Conservation (phyloP, 2,329 filamentous ascomycete species). For the Sporothrix schenckii region DNA sequence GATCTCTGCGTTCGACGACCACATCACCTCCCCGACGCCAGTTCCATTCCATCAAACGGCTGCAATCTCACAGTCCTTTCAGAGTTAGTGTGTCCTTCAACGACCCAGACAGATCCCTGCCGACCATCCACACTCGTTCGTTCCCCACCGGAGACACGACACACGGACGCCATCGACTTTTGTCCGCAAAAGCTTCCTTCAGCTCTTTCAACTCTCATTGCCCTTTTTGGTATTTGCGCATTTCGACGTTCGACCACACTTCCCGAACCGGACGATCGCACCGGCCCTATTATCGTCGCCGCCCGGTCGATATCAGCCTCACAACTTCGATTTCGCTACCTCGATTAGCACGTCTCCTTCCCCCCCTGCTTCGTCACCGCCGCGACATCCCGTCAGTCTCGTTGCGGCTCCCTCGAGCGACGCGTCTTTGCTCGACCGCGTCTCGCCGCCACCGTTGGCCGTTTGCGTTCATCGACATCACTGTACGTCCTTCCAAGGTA, state of each 20-base stretch:
- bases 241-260: slow-evolving; percentile 13
- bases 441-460: not conserved
- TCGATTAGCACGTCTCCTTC: not conserved
- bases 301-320: slow-evolving; percentile 17
- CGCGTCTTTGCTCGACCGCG: not conserved
- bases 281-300: not conserved
- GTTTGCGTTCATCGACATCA: not conserved
- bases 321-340: not conserved
- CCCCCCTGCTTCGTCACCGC: not conserved
- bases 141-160: slow-evolving; percentile 8
- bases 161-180: not conserved
- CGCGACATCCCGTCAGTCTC: slow-evolving; percentile 1
- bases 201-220: not conserved
- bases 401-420: not conserved
- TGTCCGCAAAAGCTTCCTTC: not conserved
- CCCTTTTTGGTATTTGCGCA: not conserved
- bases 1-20: not conserved
- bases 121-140: not conserved
- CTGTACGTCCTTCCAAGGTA: slow-evolving; percentile 2
- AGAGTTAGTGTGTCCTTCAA: slow-evolving; percentile 20
- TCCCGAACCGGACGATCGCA: slow-evolving; percentile 9
- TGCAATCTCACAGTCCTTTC: slow-evolving; percentile 20
- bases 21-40: not conserved
- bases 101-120: slow-evolving; percentile 24
- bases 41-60: slow-evolving; percentile 25